A percentile compares a stretch with the other conserved stretches of the same genome.
phyloP scores from a whole-genome alignment of 495 filamentous ascomycete genomes.

The Wilcoxina mikolae region DNA sequence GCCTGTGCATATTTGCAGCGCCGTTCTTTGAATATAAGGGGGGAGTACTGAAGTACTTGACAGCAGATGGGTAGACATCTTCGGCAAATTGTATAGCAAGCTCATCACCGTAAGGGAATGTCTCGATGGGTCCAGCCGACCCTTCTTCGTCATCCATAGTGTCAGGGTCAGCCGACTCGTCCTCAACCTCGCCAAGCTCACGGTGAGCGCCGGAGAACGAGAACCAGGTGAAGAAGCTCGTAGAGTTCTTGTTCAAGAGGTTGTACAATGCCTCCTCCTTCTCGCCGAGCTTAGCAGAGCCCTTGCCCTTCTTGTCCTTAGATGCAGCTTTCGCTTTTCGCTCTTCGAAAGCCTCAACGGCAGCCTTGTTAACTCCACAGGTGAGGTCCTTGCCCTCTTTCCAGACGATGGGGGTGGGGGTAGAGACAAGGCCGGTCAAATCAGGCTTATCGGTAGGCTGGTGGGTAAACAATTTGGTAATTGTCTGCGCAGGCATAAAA shows the following conservation, averaged over 20 bases:
- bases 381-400: constrained; percentile 73
- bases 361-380: constrained; percentile 57
- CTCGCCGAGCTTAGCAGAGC: constrained; percentile 18
- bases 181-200: constrained; percentile 32
- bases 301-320: constrained; percentile 2
- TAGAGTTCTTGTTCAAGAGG: constrained; percentile 41
- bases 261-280: constrained; percentile 40
- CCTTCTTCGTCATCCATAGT: constrained; percentile 42
- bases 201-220: constrained; percentile 54
- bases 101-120: constrained; percentile 68
- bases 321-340: constrained; percentile 17
- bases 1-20: constrained; percentile 4
- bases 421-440: constrained; percentile 50
- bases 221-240: constrained; percentile 82
- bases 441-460: constrained; percentile 42
- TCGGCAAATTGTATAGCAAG: constrained; percentile 66
- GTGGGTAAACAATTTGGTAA: constrained; percentile 66
- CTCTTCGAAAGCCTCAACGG: constrained; percentile 49
- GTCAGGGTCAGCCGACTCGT: constrained; percentile 36
- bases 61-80: constrained; percentile 71
- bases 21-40: neutral
- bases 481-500: constrained; percentile 53
- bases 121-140: constrained; percentile 46
- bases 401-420: constrained; percentile 79
- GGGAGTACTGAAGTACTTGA: constrained; percentile 77